Base-by-base conservation (phyloP, 257 asterid species). In the Rehmannia glutinosa region DNA sequence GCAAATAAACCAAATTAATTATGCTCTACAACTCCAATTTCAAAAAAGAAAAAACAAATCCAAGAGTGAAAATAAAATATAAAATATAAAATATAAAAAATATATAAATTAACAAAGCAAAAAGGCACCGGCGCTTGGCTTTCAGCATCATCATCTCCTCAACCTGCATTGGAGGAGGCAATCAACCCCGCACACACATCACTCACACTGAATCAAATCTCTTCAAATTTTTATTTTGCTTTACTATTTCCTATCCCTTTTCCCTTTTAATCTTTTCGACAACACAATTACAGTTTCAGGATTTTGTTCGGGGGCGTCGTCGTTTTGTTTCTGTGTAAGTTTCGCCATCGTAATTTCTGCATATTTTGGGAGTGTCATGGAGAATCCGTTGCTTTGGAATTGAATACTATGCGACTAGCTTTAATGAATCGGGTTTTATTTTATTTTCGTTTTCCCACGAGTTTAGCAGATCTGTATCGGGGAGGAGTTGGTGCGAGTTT, bases 121-220 rank as follows among this genome's bases (percentile, higher is more conserved):
- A 42, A 27, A 32, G 36, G 45, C 30, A 38, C 39, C 63, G 73
- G 68, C 35, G 72, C 58, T 59, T 61, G 66, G 72, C 75, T 53
- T 66, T 61, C 71, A 27, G 62, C 63, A 46, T 62, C 77, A 36
- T 62, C 73, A 50, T 60, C 76, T 69, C 77, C 61, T 64, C 78
- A 39, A 63, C 71, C 73, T 62, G 78, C 79, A 77, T 65, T 73
- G 73, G 82, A 73, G 82, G 77, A 70, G 68, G 46, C 60, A 39
- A 28, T 63, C 77, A 16, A 47, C 60, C 62, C 33, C 28, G 19
- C 63, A 41, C 15, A 43, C 46, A 41, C 72, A 68, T 52, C 72
- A 45, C 72, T 57, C 74, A 46, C 33, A 53, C 69, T 42, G 62
- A 65, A 65, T 60, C 72, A 39, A 38, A 41, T 61, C 65, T 45